These are phyloP conservation scores for Phoma sp. DNA, from an alignment of 2,329 filamentous ascomycete species.

Conservation along the genomic window DNA sequence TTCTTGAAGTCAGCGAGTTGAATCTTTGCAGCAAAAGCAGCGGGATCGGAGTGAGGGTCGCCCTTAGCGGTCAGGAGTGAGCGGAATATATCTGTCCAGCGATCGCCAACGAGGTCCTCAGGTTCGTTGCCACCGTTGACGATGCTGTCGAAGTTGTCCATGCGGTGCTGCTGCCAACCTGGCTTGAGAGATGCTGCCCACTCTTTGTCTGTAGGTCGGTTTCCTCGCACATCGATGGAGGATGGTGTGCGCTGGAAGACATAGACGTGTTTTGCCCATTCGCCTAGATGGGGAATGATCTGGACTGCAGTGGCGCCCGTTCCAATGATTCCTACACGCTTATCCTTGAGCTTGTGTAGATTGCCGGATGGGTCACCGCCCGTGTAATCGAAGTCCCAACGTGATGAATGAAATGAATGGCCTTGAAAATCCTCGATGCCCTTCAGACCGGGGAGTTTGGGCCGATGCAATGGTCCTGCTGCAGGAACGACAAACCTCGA, in stretches of 20 bases:
- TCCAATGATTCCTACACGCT: slow-evolving; percentile 44
- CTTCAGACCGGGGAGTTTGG: slow-evolving; percentile 41
- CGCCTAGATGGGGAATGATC: slow-evolving; percentile 49
- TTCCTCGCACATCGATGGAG: slow-evolving; percentile 47
- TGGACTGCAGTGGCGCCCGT: slow-evolving; percentile 44
- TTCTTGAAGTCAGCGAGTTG: slow-evolving; percentile 45
- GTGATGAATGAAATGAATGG: slow-evolving; percentile 39
- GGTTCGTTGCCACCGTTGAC: slow-evolving; percentile 40
- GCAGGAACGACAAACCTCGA: slow-evolving; percentile 51
- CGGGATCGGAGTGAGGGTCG: slow-evolving; percentile 15
- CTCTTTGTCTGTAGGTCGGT: slow-evolving; percentile 21
- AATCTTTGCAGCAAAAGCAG: slow-evolving; percentile 23
- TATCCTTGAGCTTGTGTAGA: slow-evolving; percentile 45
- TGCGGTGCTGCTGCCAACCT: slow-evolving; percentile 60
- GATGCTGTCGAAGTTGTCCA: slow-evolving; percentile 52
- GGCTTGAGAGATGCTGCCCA: slow-evolving; percentile 23
- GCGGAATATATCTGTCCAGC: slow-evolving; percentile 52
- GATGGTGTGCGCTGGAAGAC: slow-evolving; percentile 65
- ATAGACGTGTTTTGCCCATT: slow-evolving; percentile 58
- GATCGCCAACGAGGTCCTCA: slow-evolving; percentile 57
- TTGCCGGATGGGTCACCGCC: slow-evolving; percentile 28
- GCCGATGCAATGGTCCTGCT: slow-evolving; percentile 52
- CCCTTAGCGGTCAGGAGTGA: slow-evolving; percentile 16
- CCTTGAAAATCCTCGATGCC: slow-evolving; percentile 32
- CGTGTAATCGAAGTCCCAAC: slow-evolving; percentile 36